phyloP scores from a whole-genome alignment of 2,329 filamentous ascomycete genomes.

The Pyrenophora teres region DNA sequence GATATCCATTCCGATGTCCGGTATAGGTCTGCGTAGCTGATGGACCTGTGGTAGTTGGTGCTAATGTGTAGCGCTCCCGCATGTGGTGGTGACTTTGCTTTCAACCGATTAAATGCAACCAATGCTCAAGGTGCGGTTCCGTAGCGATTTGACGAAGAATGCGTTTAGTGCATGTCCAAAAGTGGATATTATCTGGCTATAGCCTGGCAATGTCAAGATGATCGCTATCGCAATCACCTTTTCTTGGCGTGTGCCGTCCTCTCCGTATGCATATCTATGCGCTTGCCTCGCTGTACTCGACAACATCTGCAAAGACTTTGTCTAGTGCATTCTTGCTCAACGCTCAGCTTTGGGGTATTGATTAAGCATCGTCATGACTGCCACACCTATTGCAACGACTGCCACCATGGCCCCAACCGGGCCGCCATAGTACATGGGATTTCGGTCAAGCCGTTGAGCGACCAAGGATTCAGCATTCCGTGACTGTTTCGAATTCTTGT shows the following conservation, averaged over 20 bases:
- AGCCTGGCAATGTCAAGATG: no score
- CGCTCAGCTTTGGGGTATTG: slow-evolving; percentile 53
- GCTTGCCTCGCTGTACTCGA: background rate
- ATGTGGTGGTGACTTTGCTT: no score
- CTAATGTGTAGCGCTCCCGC: no score
- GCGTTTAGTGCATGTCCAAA: no score
- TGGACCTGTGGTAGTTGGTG: no score
- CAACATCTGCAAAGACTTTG: slow-evolving; percentile 9
- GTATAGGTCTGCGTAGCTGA: no score
- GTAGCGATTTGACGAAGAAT: no score
- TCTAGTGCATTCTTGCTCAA: slow-evolving; percentile 34
- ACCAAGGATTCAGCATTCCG: slow-evolving; percentile 34
- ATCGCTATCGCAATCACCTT: no score
- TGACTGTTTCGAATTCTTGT: slow-evolving; percentile 25
- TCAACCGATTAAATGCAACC: no score
- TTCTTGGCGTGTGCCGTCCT: background rate
- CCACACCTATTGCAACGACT: slow-evolving; percentile 48
- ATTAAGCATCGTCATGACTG: slow-evolving; percentile 50
- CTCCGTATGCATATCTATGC: background rate
- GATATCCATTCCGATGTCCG: no score
- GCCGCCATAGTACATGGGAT: slow-evolving; percentile 43
- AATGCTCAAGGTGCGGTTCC: no score
- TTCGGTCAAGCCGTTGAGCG: slow-evolving; percentile 32
- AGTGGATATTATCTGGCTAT: no score
- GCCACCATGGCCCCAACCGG: slow-evolving; percentile 47